Percentiles rank a stretch among this genome's conserved stretches.
Conservation (phyloP, 345 rosid species). For the Eutrema japonicum region DNA sequence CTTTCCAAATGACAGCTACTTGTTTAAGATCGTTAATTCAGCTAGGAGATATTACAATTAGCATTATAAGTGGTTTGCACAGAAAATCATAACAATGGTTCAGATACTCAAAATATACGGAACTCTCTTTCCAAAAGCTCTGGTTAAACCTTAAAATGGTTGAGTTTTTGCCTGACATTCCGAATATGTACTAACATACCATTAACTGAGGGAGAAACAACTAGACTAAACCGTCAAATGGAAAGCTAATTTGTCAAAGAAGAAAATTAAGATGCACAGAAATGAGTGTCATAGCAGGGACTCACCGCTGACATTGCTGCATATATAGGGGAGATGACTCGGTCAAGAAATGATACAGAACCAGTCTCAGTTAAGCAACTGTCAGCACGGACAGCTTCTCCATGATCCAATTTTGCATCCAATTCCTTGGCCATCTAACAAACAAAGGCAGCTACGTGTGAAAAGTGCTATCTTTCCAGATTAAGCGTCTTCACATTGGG, state of each 20-base stretch:
- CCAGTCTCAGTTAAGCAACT: slow-evolving; percentile 67
- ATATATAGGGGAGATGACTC: slow-evolving; percentile 80
- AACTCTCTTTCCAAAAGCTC: slow-evolving; percentile 19
- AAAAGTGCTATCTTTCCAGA: slow-evolving; percentile 25
- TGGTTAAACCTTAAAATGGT: background rate
- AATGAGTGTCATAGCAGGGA: slow-evolving; percentile 30
- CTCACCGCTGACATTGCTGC: slow-evolving; percentile 63
- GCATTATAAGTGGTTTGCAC: background rate
- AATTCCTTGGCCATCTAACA: slow-evolving; percentile 96
- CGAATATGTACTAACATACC: slow-evolving; percentile 10
- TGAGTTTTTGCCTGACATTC: background rate
- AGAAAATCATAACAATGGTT: slow-evolving; percentile 18
- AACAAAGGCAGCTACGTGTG: slow-evolving; percentile 28
- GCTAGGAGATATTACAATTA: slow-evolving; percentile 15
- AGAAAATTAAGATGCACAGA: slow-evolving; percentile 16
- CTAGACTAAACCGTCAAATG: slow-evolving; percentile 10
- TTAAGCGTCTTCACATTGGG: too few species aligned
- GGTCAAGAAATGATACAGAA: slow-evolving; percentile 80
- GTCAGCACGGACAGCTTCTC: slow-evolving; percentile 67
- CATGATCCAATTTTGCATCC: slow-evolving; percentile 90
- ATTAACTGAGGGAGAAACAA: slow-evolving; percentile 9
- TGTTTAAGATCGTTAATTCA: background rate
- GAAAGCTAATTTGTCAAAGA: slow-evolving; percentile 14
- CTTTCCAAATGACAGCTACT: slow-evolving; percentile 16
- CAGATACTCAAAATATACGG: slow-evolving; percentile 4